Evolutionary conservation across 2,329 filamentous ascomycete genomes (phyloP).

Genomic region (Hortaea werneckii): DNA sequence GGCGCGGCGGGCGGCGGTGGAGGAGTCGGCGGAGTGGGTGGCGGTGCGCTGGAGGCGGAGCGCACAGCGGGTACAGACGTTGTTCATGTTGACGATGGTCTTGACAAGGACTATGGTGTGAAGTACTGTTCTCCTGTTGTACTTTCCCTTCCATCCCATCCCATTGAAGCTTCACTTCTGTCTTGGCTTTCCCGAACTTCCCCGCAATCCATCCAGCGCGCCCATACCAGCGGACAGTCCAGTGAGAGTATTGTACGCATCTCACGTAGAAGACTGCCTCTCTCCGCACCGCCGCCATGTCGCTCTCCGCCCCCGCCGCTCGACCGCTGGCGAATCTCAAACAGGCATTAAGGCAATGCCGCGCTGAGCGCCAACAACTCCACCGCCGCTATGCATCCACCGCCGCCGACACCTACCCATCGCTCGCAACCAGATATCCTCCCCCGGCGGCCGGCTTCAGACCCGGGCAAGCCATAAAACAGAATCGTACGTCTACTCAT

Average conservation of each 20-base stretch:
- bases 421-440: conserved; percentile 25
- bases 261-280: neutral
- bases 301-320: conserved; percentile 44
- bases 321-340: conserved; percentile 66
- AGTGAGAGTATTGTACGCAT: neutral
- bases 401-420: conserved; percentile 43
- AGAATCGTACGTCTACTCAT: conserved; percentile 20
- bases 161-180: neutral
- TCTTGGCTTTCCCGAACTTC: conserved; percentile 10
- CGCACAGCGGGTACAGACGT: conserved; percentile 23
- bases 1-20: conserved; percentile 10
- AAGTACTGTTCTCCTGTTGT: too few relatives aligned
- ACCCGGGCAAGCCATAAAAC: conserved; percentile 22
- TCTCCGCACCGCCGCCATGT: conserved; percentile 35
- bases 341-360: conserved; percentile 49
- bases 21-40: conserved; percentile 6
- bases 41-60: conserved; percentile 21
- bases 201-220: conserved; percentile 4
- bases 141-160: too few relatives aligned
- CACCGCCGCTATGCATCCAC: conserved; percentile 28
- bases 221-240: neutral
- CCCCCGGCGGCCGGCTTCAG: conserved; percentile 20
- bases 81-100: conserved; percentile 12
- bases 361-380: conserved; percentile 26
- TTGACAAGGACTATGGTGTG: neutral